Conservation (phyloP, 1,284 basidiomycete genomes). For the Leccinum holopus region DNA sequence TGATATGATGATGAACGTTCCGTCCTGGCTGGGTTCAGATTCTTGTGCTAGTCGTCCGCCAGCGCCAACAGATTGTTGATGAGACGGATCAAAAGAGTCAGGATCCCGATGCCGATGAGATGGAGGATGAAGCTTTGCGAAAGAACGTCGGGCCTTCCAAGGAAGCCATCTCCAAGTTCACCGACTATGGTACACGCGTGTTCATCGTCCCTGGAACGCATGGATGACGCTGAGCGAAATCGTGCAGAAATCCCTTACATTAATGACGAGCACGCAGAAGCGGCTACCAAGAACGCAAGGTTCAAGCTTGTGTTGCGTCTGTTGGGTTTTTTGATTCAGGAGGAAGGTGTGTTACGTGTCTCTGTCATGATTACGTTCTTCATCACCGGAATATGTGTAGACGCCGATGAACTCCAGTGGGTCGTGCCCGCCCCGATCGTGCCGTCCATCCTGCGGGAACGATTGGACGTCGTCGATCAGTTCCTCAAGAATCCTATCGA, state of each 20-base stretch:
- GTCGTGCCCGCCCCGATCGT: slow-evolving; percentile 67
- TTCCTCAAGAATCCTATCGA: slow-evolving; percentile 75
- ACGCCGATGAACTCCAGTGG: slow-evolving; percentile 76
- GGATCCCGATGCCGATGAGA: slow-evolving; percentile 43
- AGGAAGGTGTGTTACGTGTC: slow-evolving; percentile 51
- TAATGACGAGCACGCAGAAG: slow-evolving; percentile 70
- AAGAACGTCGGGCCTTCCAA: slow-evolving; percentile 54
- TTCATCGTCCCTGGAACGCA: not conserved
- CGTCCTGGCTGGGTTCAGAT: slow-evolving; percentile 48
- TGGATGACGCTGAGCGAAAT: slow-evolving; percentile 3
- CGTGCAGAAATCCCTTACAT: slow-evolving; percentile 70
- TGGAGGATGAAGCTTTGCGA: slow-evolving; percentile 38
- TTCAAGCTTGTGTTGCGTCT: slow-evolving; percentile 83
- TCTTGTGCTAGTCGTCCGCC: slow-evolving; percentile 58
- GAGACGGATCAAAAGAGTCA: slow-evolving; percentile 57
- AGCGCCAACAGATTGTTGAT: slow-evolving; percentile 69
- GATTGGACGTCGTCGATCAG: slow-evolving; percentile 70
- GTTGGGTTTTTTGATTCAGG: slow-evolving; percentile 57
- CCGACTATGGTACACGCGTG: slow-evolving; percentile 65
- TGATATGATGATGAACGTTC: slow-evolving; percentile 13
- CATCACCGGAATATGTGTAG: slow-evolving; percentile 35
- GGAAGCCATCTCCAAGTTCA: slow-evolving; percentile 71
- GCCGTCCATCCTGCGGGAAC: slow-evolving; percentile 62
- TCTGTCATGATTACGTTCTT: slow-evolving; percentile 6
- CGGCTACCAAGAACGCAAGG: slow-evolving; percentile 72